Evolutionary conservation across 306 rosid species (phyloP), one percentile per base, ranked within the genome.

Genomic region (Vigna unguiculata): DNA sequence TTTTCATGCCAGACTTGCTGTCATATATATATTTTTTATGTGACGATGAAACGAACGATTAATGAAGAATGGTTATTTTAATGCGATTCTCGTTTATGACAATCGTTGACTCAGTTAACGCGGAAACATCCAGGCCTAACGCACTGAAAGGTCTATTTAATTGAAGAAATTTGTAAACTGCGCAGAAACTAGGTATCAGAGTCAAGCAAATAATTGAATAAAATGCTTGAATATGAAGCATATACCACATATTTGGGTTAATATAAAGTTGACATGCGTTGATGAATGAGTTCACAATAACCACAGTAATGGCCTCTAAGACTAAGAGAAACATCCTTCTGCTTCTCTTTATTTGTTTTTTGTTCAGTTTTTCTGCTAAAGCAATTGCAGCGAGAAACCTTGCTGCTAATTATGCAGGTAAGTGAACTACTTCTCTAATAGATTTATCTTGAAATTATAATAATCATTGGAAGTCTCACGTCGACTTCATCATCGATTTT

Each of bases 241-340:
- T 1, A 9, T 5, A 17, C 24, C 52, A 51, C 41, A 20, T 3
- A 32, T 32, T 32, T 62, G 15, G 47, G 34, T 32, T 62, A 15
- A 45, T 12, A 45, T 60, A 60, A 60, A 60, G 21, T 1, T 60
- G 7, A 2, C 67, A 60, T 60, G 66, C 11, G n/a, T 8, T 61
- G 24, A 32, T 25, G 20, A 9, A 10, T 38, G 49, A n/a, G n/a
- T n/a, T n/a, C 1, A 0, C 1, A 0, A 17, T 11, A 7, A 5
- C 40, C 40, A 9, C 14, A 36, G 6, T 46, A 47, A 74, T 74
- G 72, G 77, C 49, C 68, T 67, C 81, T 9, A 62, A 62, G 36
- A 69, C 17, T 19, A 61, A 62, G 36, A 81, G 24, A 13, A 21
- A 9, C 46, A 41, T 3, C 4, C 49, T 22, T 75, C 49, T 22